Evolutionary conservation across 768 basidiomycete genomes (phyloP), one percentile per base, ranked within the genome.

Genomic region (Paxillus rubicundulus): DNA sequence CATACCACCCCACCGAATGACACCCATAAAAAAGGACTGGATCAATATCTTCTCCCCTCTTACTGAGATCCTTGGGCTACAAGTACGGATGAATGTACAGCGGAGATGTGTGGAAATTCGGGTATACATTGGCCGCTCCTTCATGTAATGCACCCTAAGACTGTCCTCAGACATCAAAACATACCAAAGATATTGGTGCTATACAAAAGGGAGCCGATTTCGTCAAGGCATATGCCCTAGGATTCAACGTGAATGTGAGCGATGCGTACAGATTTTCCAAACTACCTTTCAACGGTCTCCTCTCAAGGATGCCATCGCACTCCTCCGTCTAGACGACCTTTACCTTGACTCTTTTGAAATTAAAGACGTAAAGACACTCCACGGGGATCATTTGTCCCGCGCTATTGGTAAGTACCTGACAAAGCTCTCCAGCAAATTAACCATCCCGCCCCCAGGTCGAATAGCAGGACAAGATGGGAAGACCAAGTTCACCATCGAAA

Each of bases 271-370:
- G 24, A 28, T 33, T 2, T 49, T 21, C 4, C 9, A 10, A 24
- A 16, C 16, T n/a, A 28, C 53, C 30, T 18, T 42, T 55, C 45
- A 41, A 55, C 47, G 2, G n/a, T 34, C 40, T 47, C 52, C 28
- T 10, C 43, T 2, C 47, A 55, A 98, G 92, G 97, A 99, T 61
- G 86, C 96, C 5, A 90, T 99, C 57, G 97, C 97, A 5, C 84
- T 99, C 21, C 81, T 99, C 32, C 84, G 97, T 56, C 70, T 99
- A 61, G 97, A 99, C 66, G 97, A 98, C 67, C 81, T 99, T 13
- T 99, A 98, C 69, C 87, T 99, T 42, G 97, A 98, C 64, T 94
- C 95, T 3, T 97, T 97, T 64, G 97, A 99, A 71, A 96, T 99
- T 70, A 98, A 98, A 70, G 97, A 99, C 61, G 94, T 98, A 47